Base-by-base conservation (phyloP, 495 filamentous ascomycete genomes). In the Aspergillus wentii region DNA sequence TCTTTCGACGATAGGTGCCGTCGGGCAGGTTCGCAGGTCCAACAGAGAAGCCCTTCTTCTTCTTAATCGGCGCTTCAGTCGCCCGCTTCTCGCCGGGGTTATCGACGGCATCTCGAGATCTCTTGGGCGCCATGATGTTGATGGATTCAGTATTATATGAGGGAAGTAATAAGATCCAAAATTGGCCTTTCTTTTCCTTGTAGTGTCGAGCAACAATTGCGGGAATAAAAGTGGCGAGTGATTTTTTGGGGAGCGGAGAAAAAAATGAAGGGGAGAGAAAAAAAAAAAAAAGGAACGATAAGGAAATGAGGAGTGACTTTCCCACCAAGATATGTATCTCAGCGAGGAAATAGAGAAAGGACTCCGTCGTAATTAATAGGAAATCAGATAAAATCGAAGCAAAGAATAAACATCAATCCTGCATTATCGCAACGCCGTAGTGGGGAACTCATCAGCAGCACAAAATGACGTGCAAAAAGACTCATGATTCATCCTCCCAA, bases 21-120 rank as follows among this genome's bases (percentile, higher is more conserved):
- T 97, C 91, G 17, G 92, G 92, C 13, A 98, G 73, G 57, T 96
- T 94, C 30, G 82, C 88, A 31, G 92, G 92, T 2, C 91, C 92
- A 30, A 96, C 82, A 11, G 76, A 78, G 68, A 87, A 86, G 17
- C 78, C 82, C 53, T 78, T 83, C 48, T 67, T 76, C 44, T 71
- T 66, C 49, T 78, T 78, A 38, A 71, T 35, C 54, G 69, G 45
- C 50, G 57, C 48, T 67, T 78, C 65, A 69, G 75, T 19, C 10
- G 55, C 28, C 10, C 47, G 43, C 18, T 46, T 38, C 43, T 49
- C 50, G 42, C 62, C 58, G 33, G 51, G 52, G 13, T 39, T 41
- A 19, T 56, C 52, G 26, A 64, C 62, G 33, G 69, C 72, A 22
- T 83, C 82, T 5, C 61, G 67, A 17, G 76, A 42, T 38, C 82